Base-by-base conservation (phyloP, 1,139 yeast species). In the Pichia sp. region DNA sequence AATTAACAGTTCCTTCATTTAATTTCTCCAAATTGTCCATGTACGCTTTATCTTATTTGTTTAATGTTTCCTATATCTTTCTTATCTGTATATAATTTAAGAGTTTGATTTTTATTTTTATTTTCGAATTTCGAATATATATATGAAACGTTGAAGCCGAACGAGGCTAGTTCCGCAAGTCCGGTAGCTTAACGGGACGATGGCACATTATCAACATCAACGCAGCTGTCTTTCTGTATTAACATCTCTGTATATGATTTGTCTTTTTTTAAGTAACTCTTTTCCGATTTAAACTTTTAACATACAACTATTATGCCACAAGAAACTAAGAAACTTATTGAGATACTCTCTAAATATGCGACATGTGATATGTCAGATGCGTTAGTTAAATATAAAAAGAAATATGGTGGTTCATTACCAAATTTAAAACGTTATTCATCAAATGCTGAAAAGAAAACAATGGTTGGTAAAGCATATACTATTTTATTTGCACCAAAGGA, bases 311-410 rank as follows among this genome's bases (percentile, higher is more conserved):
- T 20, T 16, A 49, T 49, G 52, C 39, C 50, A 4, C 34, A 38
- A 6, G 50, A 50, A 35, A 42, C 51, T 6, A 53, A 50, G 38
- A 47, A 47, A 41, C 40, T 55, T 0, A 48, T 55, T 32, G 42
- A 49, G 34, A 37, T 40, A 2, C 46, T 59, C 3, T 47, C 67
- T 20, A 59, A 67, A 30, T 82, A 64, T 63, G 70, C 85, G 1
- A 75, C 92, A 0, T 87, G 96, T 60, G 96, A 87, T 57, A 71
- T 84, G 22, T 82, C 95, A 1, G 96, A 87, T 62, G 82, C 86
- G 0, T 64, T 85, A 41, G 79, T 78, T 34, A 71, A 80, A 54
- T 63, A 62, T 40, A 92, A 90, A 0, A 50, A 70, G 40, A 64
- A 70, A 8, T 72, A 75, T 51, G 96, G 96, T 1, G 96, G 96